phyloP scores from a whole-genome alignment of 441 rosid species.

The California macrophylla region DNA sequence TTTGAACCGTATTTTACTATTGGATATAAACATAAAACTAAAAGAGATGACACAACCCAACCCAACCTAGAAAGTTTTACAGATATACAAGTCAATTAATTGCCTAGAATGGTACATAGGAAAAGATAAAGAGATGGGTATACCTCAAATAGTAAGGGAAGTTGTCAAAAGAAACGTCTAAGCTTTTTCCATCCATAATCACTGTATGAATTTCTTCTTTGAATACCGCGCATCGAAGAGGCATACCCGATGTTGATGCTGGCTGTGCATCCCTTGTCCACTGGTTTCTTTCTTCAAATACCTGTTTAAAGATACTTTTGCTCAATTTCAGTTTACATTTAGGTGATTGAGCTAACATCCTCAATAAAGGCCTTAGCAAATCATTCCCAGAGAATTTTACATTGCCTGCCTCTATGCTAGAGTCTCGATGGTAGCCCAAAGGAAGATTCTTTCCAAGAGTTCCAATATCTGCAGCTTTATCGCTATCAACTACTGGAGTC shows the following conservation, averaged over 20 bases:
- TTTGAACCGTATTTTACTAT: neutral
- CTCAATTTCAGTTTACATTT: constrained; percentile 41
- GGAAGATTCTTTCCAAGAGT: constrained; percentile 41
- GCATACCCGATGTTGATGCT: constrained; percentile 33
- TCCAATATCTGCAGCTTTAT: constrained; percentile 44
- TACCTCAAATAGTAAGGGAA: constrained; percentile 95
- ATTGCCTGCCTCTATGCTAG: constrained; percentile 39
- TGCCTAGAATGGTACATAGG: neutral
- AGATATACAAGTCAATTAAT: neutral
- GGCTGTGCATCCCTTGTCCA: constrained; percentile 43
- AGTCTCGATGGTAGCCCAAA: constrained; percentile 47
- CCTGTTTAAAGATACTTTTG: constrained; percentile 37
- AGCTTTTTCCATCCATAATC: constrained; percentile 46
- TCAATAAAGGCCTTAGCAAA: constrained; percentile 33
- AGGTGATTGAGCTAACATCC: constrained; percentile 49
- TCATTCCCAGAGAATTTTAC: constrained; percentile 43
- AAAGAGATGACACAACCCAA: neutral
- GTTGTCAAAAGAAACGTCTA: constrained; percentile 67
- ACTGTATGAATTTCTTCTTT: constrained; percentile 63
- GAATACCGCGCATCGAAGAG: constrained; percentile 54
- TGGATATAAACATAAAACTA: neutral
- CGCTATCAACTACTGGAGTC: constrained; percentile 31
- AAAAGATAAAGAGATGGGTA: neutral
- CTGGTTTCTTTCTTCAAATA: constrained; percentile 54
- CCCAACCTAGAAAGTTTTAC: constrained; percentile 56